These are phyloP conservation scores for Styphnolobium japonicum DNA, from an alignment of 306 rosid genomes.

Conservation along the genomic window DNA sequence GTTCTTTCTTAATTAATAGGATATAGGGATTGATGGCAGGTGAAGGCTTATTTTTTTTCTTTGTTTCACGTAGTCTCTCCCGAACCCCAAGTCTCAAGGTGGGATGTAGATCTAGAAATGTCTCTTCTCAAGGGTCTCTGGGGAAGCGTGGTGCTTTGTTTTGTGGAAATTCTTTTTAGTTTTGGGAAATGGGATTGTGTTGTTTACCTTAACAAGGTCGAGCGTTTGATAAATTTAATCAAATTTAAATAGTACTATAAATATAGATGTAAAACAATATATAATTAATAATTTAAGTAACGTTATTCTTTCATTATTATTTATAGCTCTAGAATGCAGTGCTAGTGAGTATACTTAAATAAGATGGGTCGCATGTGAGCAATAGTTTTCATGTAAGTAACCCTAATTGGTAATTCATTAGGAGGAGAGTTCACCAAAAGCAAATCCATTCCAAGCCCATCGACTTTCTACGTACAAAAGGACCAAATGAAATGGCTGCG, in stretches of 20 bases:
- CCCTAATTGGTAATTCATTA: too few relatives aligned
- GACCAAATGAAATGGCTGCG: too few relatives aligned
- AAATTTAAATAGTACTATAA: too few relatives aligned
- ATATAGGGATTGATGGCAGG: slow-evolving; percentile 39
- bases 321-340: too few relatives aligned
- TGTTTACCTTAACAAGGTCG: slow-evolving; percentile 24
- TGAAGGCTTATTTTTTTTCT: neutral
- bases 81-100: slow-evolving; percentile 34
- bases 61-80: neutral
- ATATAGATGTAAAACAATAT: too few relatives aligned
- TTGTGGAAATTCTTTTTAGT: neutral
- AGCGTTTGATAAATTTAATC: too few relatives aligned
- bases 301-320: too few relatives aligned
- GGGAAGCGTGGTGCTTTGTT: slow-evolving; percentile 14
- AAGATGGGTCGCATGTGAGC: neutral
- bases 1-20: neutral
- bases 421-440: neutral
- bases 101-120: slow-evolving; percentile 44
- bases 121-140: slow-evolving; percentile 28
- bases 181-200: neutral
- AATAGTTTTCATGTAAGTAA: neutral
- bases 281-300: too few relatives aligned
- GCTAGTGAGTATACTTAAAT: too few relatives aligned
- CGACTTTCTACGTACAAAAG: too few relatives aligned
- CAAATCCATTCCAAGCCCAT: neutral